phyloP scores from a whole-genome alignment of 2,329 filamentous ascomycete genomes.

The Colletotrichum godetiae region DNA sequence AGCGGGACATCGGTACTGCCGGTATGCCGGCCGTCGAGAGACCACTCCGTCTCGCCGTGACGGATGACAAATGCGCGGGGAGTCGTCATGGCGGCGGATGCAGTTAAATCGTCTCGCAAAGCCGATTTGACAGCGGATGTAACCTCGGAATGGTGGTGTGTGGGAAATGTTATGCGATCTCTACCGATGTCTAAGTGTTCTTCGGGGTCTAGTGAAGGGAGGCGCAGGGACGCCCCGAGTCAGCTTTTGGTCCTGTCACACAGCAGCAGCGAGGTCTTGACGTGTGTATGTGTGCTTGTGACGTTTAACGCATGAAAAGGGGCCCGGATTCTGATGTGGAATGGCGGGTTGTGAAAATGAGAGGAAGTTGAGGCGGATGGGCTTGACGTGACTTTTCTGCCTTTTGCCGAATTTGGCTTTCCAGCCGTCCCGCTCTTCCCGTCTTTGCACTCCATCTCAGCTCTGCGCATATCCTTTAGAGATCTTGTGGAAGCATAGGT shows the following conservation, averaged over 20 bases:
- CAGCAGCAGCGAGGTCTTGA: neutral
- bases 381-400: constrained; percentile 8
- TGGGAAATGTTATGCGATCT: constrained; percentile 21
- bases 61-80: constrained; percentile 85
- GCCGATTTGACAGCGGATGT: constrained; percentile 6
- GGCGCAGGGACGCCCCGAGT: neutral
- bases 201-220: constrained; percentile 6
- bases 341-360: neutral
- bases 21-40: constrained; percentile 86
- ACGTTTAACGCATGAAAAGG: neutral
- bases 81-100: constrained; percentile 47
- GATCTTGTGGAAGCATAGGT: neutral
- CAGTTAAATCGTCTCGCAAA: neutral
- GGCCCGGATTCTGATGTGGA: neutral
- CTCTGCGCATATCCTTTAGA: constrained; percentile 2
- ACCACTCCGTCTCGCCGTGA: constrained; percentile 97
- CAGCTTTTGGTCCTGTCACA: neutral
- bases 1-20: constrained; percentile 87
- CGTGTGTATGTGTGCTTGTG: neutral
- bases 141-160: constrained; percentile 4
- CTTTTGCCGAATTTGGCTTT: constrained; percentile 13
- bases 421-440: constrained; percentile 22
- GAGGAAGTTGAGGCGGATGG: constrained; percentile 17
- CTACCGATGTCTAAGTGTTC: neutral
- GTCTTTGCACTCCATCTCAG: constrained; percentile 10